A percentile compares a stretch with the other conserved stretches of the same genome.
Evolutionary conservation across 345 rosid species (phyloP).

Genomic region (Erysimum cheiranthoides): DNA sequence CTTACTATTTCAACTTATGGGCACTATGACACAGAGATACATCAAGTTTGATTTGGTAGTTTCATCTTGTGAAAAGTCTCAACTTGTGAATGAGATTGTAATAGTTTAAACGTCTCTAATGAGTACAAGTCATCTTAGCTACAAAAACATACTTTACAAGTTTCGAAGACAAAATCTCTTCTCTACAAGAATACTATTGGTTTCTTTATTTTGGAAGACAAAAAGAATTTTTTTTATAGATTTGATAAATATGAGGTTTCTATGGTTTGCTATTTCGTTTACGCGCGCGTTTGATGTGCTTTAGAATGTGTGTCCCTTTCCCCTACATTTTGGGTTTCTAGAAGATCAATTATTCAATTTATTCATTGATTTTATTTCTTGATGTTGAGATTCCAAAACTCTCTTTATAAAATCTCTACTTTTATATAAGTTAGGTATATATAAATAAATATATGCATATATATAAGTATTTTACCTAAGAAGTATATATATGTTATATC

Average conservation of each 20-base stretch:
- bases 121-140: neutral
- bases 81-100: neutral
- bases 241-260: neutral
- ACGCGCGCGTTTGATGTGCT: too few relatives aligned
- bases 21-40: neutral
- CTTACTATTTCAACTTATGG: constrained; percentile 8
- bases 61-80: constrained; percentile 7
- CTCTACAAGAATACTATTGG: neutral
- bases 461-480: too few relatives aligned
- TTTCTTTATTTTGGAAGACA: neutral
- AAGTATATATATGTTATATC: too few relatives aligned
- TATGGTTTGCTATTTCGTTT: neutral
- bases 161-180: neutral
- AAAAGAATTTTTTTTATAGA: neutral
- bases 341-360: too few relatives aligned
- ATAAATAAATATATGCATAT: too few relatives aligned
- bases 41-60: constrained; percentile 9
- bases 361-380: too few relatives aligned
- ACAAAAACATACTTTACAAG: neutral
- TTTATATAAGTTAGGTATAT: too few relatives aligned
- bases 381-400: too few relatives aligned
- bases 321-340: too few relatives aligned
- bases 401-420: too few relatives aligned
- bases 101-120: neutral
- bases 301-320: too few relatives aligned